Evolutionary conservation across 306 rosid species (phyloP).

Genomic region (Acacia crassicarpa): DNA sequence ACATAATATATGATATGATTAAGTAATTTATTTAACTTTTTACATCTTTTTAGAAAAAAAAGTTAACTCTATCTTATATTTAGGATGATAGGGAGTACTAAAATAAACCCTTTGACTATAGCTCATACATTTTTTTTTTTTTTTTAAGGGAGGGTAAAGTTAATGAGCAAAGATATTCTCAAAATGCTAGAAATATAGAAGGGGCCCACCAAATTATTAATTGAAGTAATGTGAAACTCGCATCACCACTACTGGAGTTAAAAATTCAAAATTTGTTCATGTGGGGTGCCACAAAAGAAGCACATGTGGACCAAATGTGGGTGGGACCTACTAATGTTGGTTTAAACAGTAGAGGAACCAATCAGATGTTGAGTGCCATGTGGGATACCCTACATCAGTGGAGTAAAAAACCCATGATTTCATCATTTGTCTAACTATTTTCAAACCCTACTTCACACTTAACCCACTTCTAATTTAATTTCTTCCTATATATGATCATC

Average conservation of each 20-base stretch:
- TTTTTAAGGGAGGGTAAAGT: too few relatives aligned
- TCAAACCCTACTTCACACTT: not conserved
- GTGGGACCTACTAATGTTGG: slow-evolving; percentile 39
- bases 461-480: not conserved
- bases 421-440: slow-evolving; percentile 21
- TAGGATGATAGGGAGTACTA: too few relatives aligned
- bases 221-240: slow-evolving; percentile 14
- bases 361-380: slow-evolving; percentile 40
- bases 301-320: slow-evolving; percentile 41
- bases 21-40: too few relatives aligned
- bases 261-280: slow-evolving; percentile 24
- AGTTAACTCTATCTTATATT: too few relatives aligned
- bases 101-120: too few relatives aligned
- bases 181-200: not conserved
- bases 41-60: too few relatives aligned
- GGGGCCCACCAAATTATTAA: not conserved
- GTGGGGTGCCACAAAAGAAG: slow-evolving; percentile 37
- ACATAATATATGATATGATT: too few relatives aligned
- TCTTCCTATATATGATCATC: not conserved
- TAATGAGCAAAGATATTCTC: not conserved
- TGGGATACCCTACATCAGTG: slow-evolving; percentile 44
- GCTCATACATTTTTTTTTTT: too few relatives aligned
- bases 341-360: slow-evolving; percentile 47
- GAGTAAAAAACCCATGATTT: slow-evolving; percentile 29
- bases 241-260: slow-evolving; percentile 33